Conservation (phyloP, 2,329 filamentous ascomycete genomes). For the Sordariomycetes sp. region DNA sequence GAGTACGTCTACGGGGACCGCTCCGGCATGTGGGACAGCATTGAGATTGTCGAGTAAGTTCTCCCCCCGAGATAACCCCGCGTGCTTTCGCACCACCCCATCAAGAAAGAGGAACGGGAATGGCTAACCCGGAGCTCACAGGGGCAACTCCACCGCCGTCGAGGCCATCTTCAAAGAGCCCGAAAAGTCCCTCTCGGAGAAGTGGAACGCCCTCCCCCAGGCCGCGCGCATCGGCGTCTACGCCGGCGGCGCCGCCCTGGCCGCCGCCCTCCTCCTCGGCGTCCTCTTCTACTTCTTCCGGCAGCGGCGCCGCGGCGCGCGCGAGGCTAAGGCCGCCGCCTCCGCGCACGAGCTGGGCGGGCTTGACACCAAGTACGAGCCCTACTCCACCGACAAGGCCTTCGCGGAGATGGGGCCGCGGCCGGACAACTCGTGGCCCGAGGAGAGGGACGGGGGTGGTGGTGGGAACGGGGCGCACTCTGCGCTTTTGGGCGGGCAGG, state of each 20-base stretch:
- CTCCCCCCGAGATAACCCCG: too few relatives aligned
- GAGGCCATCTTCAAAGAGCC: conserved; percentile 28
- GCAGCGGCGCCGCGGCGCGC: conserved; percentile 39
- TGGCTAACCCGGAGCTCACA: conserved; percentile 13
- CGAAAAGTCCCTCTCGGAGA: conserved; percentile 35
- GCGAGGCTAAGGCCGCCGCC: conserved; percentile 36
- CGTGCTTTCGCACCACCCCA: too few relatives aligned
- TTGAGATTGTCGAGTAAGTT: conserved; percentile 44
- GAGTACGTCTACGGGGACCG: conserved; percentile 56
- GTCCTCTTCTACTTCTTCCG: conserved; percentile 43
- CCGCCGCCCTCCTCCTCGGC: conserved; percentile 26
- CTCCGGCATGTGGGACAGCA: conserved; percentile 52
- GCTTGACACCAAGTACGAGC: conserved; percentile 32
- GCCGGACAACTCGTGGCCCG: conserved; percentile 12
- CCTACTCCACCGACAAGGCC: conserved; percentile 15
- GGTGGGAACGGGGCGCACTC: not conserved
- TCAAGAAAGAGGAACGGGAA: too few relatives aligned
- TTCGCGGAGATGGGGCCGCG: conserved; percentile 14
- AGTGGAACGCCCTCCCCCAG: conserved; percentile 40
- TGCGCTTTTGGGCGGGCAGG: not conserved
- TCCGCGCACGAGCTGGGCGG: conserved; percentile 34
- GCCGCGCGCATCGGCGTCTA: conserved; percentile 43
- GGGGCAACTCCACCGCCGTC: conserved; percentile 46
- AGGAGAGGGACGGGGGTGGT: conserved; percentile 3
- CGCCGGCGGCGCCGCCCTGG: conserved; percentile 26